Percentiles rank a stretch among this genome's conserved stretches.
Evolutionary conservation across 768 basidiomycete genomes (phyloP).

Genomic region (Pleurotus salmoneostramineus): DNA sequence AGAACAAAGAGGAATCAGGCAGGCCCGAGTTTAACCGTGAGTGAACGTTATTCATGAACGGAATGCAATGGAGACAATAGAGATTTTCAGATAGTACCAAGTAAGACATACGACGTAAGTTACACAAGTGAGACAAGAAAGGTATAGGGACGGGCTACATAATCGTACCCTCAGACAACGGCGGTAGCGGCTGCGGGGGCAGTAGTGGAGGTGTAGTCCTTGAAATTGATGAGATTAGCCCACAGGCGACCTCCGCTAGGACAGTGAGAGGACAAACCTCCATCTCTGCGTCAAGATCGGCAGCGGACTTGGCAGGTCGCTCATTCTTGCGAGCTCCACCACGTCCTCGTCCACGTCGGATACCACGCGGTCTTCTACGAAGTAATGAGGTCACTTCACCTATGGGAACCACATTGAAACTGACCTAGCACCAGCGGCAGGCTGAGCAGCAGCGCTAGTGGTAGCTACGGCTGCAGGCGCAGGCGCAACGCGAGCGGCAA

Average conservation of each 20-base stretch:
- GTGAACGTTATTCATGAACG: background rate
- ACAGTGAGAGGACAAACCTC: slow-evolving; percentile 49
- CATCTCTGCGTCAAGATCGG: slow-evolving; percentile 98
- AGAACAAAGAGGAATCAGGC: background rate
- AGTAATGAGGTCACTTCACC: slow-evolving; percentile 18
- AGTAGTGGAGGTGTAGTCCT: slow-evolving; percentile 71
- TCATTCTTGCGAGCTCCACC: slow-evolving; percentile 48
- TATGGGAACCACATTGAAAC: slow-evolving; percentile 8
- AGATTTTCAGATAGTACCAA: slow-evolving; percentile 13
- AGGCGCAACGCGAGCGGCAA: slow-evolving; percentile 85
- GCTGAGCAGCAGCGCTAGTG: slow-evolving; percentile 14
- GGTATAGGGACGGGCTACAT: slow-evolving; percentile 5
- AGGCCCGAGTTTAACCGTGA: background rate
- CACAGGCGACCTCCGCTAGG: background rate
- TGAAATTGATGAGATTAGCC: slow-evolving; percentile 1
- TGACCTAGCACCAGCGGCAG: slow-evolving; percentile 30
- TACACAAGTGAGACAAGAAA: background rate
- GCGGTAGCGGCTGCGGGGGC: slow-evolving; percentile 40
- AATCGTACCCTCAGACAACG: background rate
- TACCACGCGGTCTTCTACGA: slow-evolving; percentile 43
- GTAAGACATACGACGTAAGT: slow-evolving; percentile 6
- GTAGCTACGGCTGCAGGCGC: slow-evolving; percentile 41
- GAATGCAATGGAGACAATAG: background rate
- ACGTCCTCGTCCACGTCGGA: slow-evolving; percentile 35
- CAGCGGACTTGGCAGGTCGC: slow-evolving; percentile 74